Conservation (phyloP, 208 protist genomes). For the Trichomonas tenax region DNA sequence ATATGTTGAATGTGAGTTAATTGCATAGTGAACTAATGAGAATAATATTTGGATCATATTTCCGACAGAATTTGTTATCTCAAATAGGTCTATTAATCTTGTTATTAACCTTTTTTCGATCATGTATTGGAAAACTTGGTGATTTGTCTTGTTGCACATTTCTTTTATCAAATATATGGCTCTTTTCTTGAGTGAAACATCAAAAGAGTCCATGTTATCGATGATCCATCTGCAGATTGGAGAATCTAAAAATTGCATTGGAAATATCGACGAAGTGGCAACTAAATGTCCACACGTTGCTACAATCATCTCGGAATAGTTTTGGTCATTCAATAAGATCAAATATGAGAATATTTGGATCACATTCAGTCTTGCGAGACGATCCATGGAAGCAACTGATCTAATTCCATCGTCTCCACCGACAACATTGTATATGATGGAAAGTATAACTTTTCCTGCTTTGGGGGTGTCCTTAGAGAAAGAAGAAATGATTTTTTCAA, state of each 20-base stretch:
- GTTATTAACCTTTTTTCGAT: not conserved
- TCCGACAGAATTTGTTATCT: not conserved
- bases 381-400: not conserved
- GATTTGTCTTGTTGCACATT: not conserved
- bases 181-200: not conserved
- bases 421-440: not conserved
- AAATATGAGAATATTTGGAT: not conserved
- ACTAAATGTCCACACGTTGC: not conserved
- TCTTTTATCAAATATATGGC: not conserved
- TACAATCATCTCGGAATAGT: not conserved
- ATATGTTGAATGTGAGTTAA: not conserved
- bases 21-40: not conserved
- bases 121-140: not conserved
- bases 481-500: not conserved
- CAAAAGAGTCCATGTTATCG: not conserved
- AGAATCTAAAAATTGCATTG: not conserved
- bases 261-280: not conserved
- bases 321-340: not conserved
- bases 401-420: not conserved
- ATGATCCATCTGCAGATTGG: not conserved
- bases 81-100: not conserved
- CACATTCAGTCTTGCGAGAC: not conserved
- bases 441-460: not conserved
- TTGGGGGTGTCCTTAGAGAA: not conserved
- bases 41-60: not conserved